Percentiles rank a stretch among this genome's conserved stretches.
Conservation (phyloP, 2,329 filamentous ascomycete genomes). For the Orbilia brochopaga region DNA sequence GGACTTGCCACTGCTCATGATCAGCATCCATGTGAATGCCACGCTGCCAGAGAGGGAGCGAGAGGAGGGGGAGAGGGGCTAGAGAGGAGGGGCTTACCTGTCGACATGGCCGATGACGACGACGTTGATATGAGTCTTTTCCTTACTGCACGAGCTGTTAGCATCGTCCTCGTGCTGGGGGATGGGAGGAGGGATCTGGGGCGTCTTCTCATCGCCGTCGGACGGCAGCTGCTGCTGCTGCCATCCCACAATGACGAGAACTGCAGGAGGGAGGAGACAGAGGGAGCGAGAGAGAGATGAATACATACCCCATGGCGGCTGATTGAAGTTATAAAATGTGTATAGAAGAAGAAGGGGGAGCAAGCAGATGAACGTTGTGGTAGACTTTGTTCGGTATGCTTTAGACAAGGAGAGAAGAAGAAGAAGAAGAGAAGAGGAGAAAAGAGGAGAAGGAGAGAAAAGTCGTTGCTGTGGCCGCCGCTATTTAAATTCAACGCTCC, state of each 20-base stretch:
- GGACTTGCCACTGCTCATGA: conserved; percentile 80
- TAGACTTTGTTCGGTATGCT: conserved; percentile 51
- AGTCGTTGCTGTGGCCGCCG: neutral
- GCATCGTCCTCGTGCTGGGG: neutral
- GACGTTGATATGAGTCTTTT: conserved; percentile 87
- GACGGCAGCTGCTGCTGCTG: neutral
- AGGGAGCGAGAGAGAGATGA: conserved; percentile 5
- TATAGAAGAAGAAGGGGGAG: conserved; percentile 21
- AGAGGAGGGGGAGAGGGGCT: conserved; percentile 7
- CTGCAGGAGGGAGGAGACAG: too few relatives aligned
- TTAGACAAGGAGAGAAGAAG: conserved; percentile 48
- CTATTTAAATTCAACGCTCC: conserved; percentile 19
- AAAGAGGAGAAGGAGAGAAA: conserved; percentile 21
- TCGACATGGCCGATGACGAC: conserved; percentile 76
- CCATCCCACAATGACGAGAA: too few relatives aligned
- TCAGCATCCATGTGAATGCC: neutral
- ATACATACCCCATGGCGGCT: conserved; percentile 59
- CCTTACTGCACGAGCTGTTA: conserved; percentile 70
- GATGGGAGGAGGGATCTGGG: too few relatives aligned
- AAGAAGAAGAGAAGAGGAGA: conserved; percentile 14
- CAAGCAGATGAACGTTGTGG: conserved; percentile 51
- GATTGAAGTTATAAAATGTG: conserved; percentile 51
- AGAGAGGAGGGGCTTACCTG: conserved; percentile 31
- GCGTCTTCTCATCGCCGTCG: neutral
- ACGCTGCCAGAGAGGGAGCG: neutral